Conservation (phyloP, 208 protist species). For the Wallacemonas sp. region DNA sequence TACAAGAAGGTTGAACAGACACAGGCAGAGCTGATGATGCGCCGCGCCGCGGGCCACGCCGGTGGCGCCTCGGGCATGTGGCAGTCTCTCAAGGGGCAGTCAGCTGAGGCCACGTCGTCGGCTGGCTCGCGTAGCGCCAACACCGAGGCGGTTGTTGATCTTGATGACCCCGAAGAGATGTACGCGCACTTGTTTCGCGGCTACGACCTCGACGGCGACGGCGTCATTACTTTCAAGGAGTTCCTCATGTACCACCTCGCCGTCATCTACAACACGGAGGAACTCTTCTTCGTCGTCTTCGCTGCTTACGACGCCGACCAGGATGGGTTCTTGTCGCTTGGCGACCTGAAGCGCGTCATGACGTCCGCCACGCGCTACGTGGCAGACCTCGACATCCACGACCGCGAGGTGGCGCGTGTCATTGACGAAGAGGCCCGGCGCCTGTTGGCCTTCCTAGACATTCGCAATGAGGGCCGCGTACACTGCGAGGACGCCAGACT, state of each 20-base stretch:
- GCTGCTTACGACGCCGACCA: constrained; percentile 93
- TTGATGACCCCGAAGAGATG: constrained; percentile 40
- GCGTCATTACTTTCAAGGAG: constrained; percentile 89
- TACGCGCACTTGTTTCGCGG: constrained; percentile 86
- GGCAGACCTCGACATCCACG: constrained; percentile 79
- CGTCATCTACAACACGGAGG: constrained; percentile 86
- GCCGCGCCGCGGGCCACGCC: constrained; percentile 9
- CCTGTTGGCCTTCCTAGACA: constrained; percentile 81
- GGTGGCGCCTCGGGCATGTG: constrained; percentile 10
- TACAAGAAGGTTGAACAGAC: constrained; percentile 31
- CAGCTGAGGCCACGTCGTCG: neutral
- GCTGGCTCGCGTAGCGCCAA: neutral
- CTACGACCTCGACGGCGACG: constrained; percentile 84
- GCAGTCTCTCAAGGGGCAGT: neutral
- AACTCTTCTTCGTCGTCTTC: constrained; percentile 89
- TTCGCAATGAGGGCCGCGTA: constrained; percentile 69
- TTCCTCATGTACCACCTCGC: constrained; percentile 88
- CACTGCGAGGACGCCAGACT: constrained; percentile 75
- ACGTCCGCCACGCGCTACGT: constrained; percentile 89
- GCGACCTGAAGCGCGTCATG: constrained; percentile 87
- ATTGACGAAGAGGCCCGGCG: constrained; percentile 81
- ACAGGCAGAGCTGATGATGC: neutral
- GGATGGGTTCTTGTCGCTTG: constrained; percentile 82
- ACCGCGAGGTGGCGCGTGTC: constrained; percentile 70
- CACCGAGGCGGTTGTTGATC: neutral